Conservation (phyloP, 1,284 basidiomycete genomes). For the Sporisorium graminicola region DNA sequence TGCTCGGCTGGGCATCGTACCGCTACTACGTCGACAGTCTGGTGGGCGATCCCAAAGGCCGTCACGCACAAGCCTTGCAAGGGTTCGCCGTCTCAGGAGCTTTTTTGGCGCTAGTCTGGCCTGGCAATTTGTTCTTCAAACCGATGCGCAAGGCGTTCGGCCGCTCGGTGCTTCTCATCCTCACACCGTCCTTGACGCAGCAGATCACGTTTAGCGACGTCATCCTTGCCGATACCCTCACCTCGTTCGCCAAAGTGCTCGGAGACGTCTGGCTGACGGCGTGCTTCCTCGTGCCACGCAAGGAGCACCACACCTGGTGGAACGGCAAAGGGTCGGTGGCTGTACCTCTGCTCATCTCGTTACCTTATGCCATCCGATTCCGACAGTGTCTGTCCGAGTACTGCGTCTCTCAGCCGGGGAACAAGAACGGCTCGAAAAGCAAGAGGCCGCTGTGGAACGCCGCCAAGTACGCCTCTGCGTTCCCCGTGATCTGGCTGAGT, state of each 20-base stretch:
- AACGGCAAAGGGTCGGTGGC: constrained; percentile 71
- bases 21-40: constrained; percentile 55
- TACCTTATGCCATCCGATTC: constrained; percentile 91
- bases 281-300: constrained; percentile 77
- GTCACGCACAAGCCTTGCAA: constrained; percentile 64
- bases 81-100: constrained; percentile 54
- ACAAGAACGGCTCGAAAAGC: constrained; percentile 67
- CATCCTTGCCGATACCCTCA: constrained; percentile 93
- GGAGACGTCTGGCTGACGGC: constrained; percentile 92
- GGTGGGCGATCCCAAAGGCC: constrained; percentile 49
- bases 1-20: constrained; percentile 61
- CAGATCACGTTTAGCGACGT: constrained; percentile 90
- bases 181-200: constrained; percentile 76
- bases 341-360: constrained; percentile 84
- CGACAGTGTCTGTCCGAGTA: constrained; percentile 94
- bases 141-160: constrained; percentile 48
- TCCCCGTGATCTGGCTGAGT: constrained; percentile 87
- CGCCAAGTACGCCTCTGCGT: constrained; percentile 93
- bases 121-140: constrained; percentile 56
- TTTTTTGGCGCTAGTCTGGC: constrained; percentile 46
- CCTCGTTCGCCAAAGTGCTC: constrained; percentile 94
- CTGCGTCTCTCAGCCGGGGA: constrained; percentile 21
- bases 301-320: constrained; percentile 64
- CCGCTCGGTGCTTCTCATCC: constrained; percentile 76
- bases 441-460: constrained; percentile 85